These are phyloP conservation scores for Solanum gandarillasii DNA, from an alignment of 257 asterid genomes.

Conservation along the genomic window DNA sequence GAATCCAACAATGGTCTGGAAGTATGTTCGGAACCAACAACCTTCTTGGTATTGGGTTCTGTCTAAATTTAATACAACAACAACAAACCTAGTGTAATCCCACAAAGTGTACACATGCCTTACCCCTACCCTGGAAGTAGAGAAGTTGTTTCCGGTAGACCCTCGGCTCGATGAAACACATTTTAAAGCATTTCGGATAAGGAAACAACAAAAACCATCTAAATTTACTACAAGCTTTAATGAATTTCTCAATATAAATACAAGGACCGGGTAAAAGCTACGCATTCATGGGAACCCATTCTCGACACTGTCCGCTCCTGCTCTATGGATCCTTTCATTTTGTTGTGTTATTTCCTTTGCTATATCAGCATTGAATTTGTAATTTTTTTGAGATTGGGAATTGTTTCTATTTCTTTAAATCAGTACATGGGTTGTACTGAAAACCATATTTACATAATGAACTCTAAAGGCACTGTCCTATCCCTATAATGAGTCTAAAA, in stretches of 20 bases:
- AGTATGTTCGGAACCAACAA: not conserved
- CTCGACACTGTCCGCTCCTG: not conserved
- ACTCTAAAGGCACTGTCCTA: too few species aligned
- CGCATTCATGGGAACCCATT: not conserved
- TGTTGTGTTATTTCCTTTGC: not conserved
- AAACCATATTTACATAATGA: too few species aligned
- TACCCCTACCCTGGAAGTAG: not conserved
- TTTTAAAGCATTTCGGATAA: not conserved
- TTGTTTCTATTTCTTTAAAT: too few species aligned
- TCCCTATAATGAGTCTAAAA: too few species aligned
- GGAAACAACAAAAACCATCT: not conserved
- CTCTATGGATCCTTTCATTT: not conserved
- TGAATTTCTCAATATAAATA: not conserved
- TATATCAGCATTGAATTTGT: not conserved
- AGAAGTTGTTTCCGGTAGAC: not conserved
- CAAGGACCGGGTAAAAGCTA: not conserved
- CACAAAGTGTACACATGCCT: not conserved
- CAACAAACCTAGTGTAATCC: not conserved
- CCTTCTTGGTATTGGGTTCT: not conserved
- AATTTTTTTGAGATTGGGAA: not conserved
- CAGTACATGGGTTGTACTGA: too few species aligned
- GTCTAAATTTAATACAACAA: not conserved
- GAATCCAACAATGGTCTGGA: not conserved
- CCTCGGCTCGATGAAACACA: not conserved
- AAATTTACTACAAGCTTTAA: not conserved